Percentiles rank a stretch among this genome's conserved stretches.
phyloP scores from a whole-genome alignment of 345 rosid genomes.

The Kandelia obovata region DNA sequence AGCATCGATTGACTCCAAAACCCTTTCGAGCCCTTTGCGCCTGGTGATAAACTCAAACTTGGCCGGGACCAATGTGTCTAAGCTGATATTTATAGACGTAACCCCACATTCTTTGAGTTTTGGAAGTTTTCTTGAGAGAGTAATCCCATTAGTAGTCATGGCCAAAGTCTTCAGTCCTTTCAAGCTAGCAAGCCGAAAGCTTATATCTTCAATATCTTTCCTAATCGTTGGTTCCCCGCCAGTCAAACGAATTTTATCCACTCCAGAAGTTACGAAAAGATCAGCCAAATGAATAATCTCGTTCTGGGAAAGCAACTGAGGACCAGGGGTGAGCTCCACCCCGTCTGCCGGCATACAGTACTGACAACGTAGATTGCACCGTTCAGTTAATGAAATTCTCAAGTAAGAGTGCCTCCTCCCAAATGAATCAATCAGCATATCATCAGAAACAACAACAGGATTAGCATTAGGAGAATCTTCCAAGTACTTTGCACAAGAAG shows the following conservation, averaged over 20 bases:
- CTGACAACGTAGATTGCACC: conserved; percentile 92
- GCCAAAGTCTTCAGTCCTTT: conserved; percentile 79
- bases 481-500: conserved; percentile 39
- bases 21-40: conserved; percentile 77
- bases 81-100: conserved; percentile 66
- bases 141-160: conserved; percentile 84
- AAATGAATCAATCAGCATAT: conserved; percentile 81
- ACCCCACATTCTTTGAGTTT: conserved; percentile 74
- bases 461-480: conserved; percentile 34
- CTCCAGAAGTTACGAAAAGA: conserved; percentile 80
- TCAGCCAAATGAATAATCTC: conserved; percentile 71
- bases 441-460: conserved; percentile 47
- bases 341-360: conserved; percentile 97
- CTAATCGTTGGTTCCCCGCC: conserved; percentile 95
- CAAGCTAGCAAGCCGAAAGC: conserved; percentile 60
- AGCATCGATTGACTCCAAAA: conserved; percentile 71
- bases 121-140: conserved; percentile 79
- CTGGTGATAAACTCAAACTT: conserved; percentile 90
- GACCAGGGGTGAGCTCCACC: conserved; percentile 68
- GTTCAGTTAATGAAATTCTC: conserved; percentile 86
- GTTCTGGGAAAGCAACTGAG: conserved; percentile 52
- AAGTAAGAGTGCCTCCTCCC: conserved; percentile 88
- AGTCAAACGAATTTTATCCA: conserved; percentile 82
- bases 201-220: conserved; percentile 75
- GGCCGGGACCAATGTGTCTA: conserved; percentile 80